Base-by-base conservation (phyloP, 1,284 basidiomycete species). In the Athelia psychrophila region DNA sequence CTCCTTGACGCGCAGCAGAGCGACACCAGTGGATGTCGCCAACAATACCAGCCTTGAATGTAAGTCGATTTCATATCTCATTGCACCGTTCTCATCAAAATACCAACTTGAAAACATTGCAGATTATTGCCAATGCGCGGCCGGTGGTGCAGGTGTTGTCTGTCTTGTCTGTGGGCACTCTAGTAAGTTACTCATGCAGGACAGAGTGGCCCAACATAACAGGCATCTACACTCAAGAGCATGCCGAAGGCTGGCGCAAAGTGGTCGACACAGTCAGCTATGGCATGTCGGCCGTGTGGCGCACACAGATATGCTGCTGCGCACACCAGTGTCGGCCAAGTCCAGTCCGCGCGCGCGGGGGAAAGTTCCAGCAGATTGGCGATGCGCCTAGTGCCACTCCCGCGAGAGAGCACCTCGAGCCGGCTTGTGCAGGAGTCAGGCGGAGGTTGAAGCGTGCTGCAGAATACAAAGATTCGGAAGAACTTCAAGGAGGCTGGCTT, bases 231-330 rank as follows among this genome's bases (percentile, higher is more conserved):
- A 67, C 52, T 3, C 44, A 54, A 4, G 66, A 67, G 30, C 73
- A 75, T 38, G 61, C 68, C 10, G 53, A 46, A 10, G 70, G 58
- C 1, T 75, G 73, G 73, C 68, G 60, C 47, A 63, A 65, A 47
- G 61, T 75, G 49, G 67, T 66, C 13, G 67, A 69, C 38, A 68
- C 64, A 6, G 76, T 80, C 75, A 78, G 60, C 61, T 76, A 3
- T 74, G 73, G 73, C 54, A 58, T 52, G 38, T 23, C 22, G 38
- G 38, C 38, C 38, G 38, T 19, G 38, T 42, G 8, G 38, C 38
- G 8, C 38, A 42, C n/a, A 5, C 38, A 5, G 38, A 42, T 23
- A 23, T 23, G 18, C 38, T 16, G 38, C 18, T 19, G 38, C 38
- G 27, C 13, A 13, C 9, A 5, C 22, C 18, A 10, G 22, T 42